phyloP scores from a whole-genome alignment of 441 rosid genomes.

The Populus hybrid region DNA sequence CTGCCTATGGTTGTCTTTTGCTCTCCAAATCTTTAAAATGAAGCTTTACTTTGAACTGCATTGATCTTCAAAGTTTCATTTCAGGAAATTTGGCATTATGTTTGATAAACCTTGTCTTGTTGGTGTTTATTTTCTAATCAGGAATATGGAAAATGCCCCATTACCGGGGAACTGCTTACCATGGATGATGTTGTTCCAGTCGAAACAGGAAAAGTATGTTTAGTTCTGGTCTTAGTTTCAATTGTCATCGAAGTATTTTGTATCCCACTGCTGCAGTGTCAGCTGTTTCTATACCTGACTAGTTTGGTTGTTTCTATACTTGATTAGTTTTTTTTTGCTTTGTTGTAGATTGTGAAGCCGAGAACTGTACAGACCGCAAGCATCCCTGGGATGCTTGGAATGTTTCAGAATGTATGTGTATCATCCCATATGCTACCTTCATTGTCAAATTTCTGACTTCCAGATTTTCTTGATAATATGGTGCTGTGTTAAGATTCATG shows the following conservation, averaged over 20 bases:
- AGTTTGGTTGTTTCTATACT: not conserved
- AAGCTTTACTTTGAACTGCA: not conserved
- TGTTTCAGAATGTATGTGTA: conserved; percentile 81
- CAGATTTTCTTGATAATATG: not conserved
- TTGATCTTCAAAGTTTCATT: not conserved
- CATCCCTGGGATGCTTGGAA: conserved; percentile 94
- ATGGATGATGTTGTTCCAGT: conserved; percentile 75
- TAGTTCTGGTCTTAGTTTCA: conserved; percentile 1
- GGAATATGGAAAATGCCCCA: conserved; percentile 96
- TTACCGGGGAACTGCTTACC: conserved; percentile 76
- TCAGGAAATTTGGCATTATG: not conserved
- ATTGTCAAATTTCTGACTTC: conserved; percentile 1
- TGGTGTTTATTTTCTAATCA: conserved; percentile 18
- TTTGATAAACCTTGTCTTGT: not conserved
- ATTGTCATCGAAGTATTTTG: not conserved
- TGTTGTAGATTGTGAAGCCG: conserved; percentile 78
- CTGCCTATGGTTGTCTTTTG: not conserved
- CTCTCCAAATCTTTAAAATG: not conserved
- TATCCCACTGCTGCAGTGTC: not conserved
- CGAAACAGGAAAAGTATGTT: conserved; percentile 73
- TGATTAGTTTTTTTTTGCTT: conserved; percentile 1
- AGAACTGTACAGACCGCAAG: conserved; percentile 88
- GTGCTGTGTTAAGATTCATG: not conserved
- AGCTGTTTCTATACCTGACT: not conserved
- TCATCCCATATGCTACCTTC: not conserved